Evolutionary conservation across 306 rosid species (phyloP), one percentile per base, ranked within the genome.

Genomic region (Acmispon strigosus): DNA sequence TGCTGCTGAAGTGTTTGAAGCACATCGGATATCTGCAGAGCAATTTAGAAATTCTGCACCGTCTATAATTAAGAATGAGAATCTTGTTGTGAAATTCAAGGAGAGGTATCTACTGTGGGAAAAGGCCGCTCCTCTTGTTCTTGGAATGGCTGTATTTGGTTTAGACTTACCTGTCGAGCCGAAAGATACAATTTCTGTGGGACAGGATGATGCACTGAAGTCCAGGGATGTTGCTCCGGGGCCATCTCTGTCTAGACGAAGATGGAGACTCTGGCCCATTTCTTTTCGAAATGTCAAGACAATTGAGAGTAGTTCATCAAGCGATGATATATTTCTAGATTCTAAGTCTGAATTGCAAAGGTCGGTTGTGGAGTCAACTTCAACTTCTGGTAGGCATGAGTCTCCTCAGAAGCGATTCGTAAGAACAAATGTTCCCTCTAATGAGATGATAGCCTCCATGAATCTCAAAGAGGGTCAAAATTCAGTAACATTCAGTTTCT

Each of bases 381-480:
- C 80, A 58, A 69, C 80, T 20, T 65, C 82, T 32, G 58, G 74
- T 29, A 41, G 37, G 56, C 75, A 16, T 3, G 88, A 76, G 61
- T 76, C 87, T 74, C 85, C 92, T 69, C 81, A 34, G 70, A 95
- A 85, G 77, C 97, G 87, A 77, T 70, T 84, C 10, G 63, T 91
- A 47, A 86, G 96, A 84, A 95, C 99, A 56, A 95, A 91, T 85
- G 86, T 95, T 78, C 97, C 99, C 70, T 80, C 96, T 54, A 91
- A 70, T 49, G 96, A 91, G 84, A 94, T 89, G 90, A 87, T 95
- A 83, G 96, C 88, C 24, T 95, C 99, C 75, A 82, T 95, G 87
- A 89, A 91, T 83, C 92, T 95, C 43, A 84, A 83, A 82, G 99
- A 95, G 10, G 99, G 99, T 66, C 97, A 95, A 79, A 95, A 95